phyloP scores from a whole-genome alignment of 441 rosid species.

The Adansonia madagascariensis region DNA sequence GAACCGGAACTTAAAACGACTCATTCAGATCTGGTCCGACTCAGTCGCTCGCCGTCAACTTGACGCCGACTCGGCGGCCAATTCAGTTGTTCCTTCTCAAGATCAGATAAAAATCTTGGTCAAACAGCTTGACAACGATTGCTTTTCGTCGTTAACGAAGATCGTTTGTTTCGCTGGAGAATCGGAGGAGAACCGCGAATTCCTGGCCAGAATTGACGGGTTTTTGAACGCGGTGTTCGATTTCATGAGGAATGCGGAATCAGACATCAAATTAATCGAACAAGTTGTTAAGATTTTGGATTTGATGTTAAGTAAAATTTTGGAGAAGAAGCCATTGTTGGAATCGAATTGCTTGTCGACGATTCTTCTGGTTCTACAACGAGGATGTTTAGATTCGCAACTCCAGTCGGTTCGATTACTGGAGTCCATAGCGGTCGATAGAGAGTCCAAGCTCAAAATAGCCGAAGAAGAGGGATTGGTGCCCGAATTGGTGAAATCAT shows the following conservation, averaged over 20 bases:
- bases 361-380: conserved; percentile 50
- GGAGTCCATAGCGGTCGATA: conserved; percentile 51
- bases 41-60: conserved; percentile 40
- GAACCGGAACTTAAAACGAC: conserved; percentile 75
- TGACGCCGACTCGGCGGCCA: conserved; percentile 29
- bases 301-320: conserved; percentile 37
- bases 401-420: conserved; percentile 56
- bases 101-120: conserved; percentile 44
- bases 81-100: conserved; percentile 31
- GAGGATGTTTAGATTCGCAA: conserved; percentile 45
- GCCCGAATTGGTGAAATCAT: conserved; percentile 40
- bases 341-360: conserved; percentile 45
- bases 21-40: conserved; percentile 75
- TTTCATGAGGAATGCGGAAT: conserved; percentile 41
- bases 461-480: conserved; percentile 58
- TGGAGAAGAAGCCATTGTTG: conserved; percentile 43
- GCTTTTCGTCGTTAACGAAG: conserved; percentile 33
- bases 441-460: conserved; percentile 51
- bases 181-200: conserved; percentile 58
- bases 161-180: conserved; percentile 51
- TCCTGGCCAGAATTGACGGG: conserved; percentile 50
- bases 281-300: conserved; percentile 51
- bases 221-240: conserved; percentile 56
- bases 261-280: conserved; percentile 37
- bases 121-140: conserved; percentile 30